Conservation (phyloP, 1,139 yeast genomes). For the Blastobotrys aristatus region DNA sequence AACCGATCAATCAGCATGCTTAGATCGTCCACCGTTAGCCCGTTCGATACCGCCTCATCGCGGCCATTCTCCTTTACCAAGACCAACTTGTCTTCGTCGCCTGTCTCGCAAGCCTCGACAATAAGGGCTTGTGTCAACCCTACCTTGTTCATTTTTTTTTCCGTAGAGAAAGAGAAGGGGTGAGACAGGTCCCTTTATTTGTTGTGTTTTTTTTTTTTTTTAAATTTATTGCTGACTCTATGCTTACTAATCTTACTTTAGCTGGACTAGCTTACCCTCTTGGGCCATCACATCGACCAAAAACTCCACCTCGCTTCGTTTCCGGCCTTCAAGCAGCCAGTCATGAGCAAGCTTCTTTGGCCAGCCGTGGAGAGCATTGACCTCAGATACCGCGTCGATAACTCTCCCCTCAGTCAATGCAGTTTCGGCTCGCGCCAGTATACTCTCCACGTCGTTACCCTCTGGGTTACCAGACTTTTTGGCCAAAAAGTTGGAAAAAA, state of each 20-base stretch:
- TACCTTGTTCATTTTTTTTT: not conserved
- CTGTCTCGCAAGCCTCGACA: not conserved
- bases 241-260: not conserved
- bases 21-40: slow-evolving; percentile 12
- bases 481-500: slow-evolving; percentile 72
- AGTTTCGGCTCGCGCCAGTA: slow-evolving; percentile 79
- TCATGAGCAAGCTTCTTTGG: slow-evolving; percentile 83
- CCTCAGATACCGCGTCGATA: slow-evolving; percentile 89
- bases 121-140: not conserved
- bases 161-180: not conserved
- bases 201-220: not conserved
- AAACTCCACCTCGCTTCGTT: slow-evolving; percentile 82
- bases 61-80: slow-evolving; percentile 10
- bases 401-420: slow-evolving; percentile 72
- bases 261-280: slow-evolving; percentile 38
- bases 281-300: slow-evolving; percentile 60
- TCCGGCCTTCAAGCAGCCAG: slow-evolving; percentile 87
- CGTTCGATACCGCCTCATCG: slow-evolving; percentile 1
- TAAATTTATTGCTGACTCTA: not conserved
- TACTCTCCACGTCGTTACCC: slow-evolving; percentile 83
- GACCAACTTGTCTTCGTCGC: slow-evolving; percentile 3
- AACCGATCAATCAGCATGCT: slow-evolving; percentile 10
- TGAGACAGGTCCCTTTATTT: too few species aligned
- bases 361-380: slow-evolving; percentile 88
- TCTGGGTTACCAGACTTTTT: slow-evolving; percentile 59